Base-by-base conservation (phyloP, 495 filamentous ascomycete species). In the Neurospora sublineolata region DNA sequence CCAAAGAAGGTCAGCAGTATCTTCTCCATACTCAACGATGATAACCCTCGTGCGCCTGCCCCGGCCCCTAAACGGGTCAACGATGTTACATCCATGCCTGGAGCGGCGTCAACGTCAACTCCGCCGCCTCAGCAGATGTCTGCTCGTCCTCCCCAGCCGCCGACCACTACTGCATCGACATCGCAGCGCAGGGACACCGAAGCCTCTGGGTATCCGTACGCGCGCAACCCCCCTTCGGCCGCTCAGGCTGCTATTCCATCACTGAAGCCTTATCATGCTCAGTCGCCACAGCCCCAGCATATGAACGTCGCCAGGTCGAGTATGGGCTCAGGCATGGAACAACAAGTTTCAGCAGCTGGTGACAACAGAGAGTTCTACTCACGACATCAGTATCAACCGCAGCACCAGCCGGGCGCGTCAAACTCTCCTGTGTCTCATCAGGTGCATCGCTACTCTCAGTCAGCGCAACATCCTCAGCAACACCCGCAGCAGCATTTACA, bases 21-120 rank as follows among this genome's bases (percentile, higher is more conserved):
- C 69, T 83, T 85, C 80, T 81, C 83, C n/a, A 75, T 86, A 67
- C 75, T 86, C 27, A 86, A 86, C 73, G 82, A 85, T 46, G 84
- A 85, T 30, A 79, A 80, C n/a, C 80, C 83, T 12, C 77, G 83
- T 12, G 82, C 76, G 10, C 82, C 82, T 27, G 76, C 79, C 16
- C 75, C 80, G 3, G 71, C 79, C 69, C 74, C 75, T 0, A 84
- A 84, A 76, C 77, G 84, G 68, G 73, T 84, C 33, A 67, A 58
- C 68, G 83, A 86, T 23, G 76, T 84, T 12, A 72, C 82, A 38
- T 69, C 75, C 12, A 33, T 64, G 14, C 52, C 52, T n/a, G 60
- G 75, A 8, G 46, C 74, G 23, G 82, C 83, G 72, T 68, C 77
- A n/a, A 81, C 77, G 40, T 79, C 84, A 7, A 84, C 84, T 6